These are phyloP conservation scores for Tanozyma kutaoensis DNA, from an alignment of 805 yeast genomes.

Conservation along the genomic window DNA sequence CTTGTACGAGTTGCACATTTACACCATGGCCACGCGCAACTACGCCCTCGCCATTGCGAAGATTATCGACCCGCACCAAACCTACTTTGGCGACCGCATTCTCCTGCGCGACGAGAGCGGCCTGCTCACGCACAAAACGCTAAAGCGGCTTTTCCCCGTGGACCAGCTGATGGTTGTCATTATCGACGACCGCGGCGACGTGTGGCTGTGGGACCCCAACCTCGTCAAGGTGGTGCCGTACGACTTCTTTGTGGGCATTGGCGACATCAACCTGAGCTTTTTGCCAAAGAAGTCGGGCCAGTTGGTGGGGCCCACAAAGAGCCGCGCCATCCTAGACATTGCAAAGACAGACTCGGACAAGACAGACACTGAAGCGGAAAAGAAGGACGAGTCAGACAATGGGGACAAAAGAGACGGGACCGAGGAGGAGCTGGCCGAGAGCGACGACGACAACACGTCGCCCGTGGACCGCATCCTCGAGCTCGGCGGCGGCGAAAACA, in stretches of 20 bases:
- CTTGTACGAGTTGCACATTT: constrained; percentile 80
- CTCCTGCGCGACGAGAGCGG: constrained; percentile 93
- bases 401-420: neutral
- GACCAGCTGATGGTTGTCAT: constrained; percentile 94
- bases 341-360: too few relatives aligned
- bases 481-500: constrained; percentile 37
- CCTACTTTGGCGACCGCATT: constrained; percentile 81
- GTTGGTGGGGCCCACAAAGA: constrained; percentile 47
- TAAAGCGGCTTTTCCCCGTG: constrained; percentile 83
- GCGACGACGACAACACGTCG: constrained; percentile 8
- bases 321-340: constrained; percentile 19
- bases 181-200: constrained; percentile 96
- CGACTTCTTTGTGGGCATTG: constrained; percentile 92
- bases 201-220: constrained; percentile 95
- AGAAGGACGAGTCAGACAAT: neutral
- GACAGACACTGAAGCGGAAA: constrained; percentile 2
- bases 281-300: constrained; percentile 65
- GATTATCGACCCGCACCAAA: constrained; percentile 82
- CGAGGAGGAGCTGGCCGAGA: neutral
- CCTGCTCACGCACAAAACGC: constrained; percentile 74
- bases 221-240: constrained; percentile 88
- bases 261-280: constrained; percentile 90
- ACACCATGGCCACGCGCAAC: constrained; percentile 95
- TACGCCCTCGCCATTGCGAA: constrained; percentile 85
- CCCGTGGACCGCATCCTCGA: constrained; percentile 39